Evolutionary conservation across 2,329 filamentous ascomycete genomes (phyloP).

Genomic region (Alternaria dauci): DNA sequence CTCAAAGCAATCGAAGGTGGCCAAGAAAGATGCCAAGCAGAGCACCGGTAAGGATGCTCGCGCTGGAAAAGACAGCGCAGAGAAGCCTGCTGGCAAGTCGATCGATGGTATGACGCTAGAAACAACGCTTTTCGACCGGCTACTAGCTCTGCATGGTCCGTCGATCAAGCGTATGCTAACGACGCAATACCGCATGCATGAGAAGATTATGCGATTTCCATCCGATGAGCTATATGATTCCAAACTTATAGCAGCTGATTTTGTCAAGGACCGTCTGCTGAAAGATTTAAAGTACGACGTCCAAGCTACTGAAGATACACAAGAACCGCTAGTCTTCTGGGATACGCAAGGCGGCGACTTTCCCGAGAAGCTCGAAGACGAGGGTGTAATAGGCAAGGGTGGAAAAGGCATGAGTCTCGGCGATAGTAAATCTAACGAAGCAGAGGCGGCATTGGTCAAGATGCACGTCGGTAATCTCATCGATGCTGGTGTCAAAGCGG

Average conservation of each 20-base stretch:
- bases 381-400: conserved; percentile 62
- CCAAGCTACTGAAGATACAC: conserved; percentile 82
- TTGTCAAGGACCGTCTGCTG: conserved; percentile 77
- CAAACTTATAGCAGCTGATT: conserved; percentile 80
- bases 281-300: conserved; percentile 81
- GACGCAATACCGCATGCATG: conserved; percentile 98
- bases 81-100: conserved; percentile 47
- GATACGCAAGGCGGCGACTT: conserved; percentile 97
- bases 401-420: conserved; percentile 63
- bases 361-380: conserved; percentile 80
- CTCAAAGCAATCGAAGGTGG: conserved; percentile 49
- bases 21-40: conserved; percentile 43
- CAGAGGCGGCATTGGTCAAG: conserved; percentile 83
- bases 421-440: conserved; percentile 90
- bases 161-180: conserved; percentile 93
- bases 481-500: conserved; percentile 78
- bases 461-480: conserved; percentile 79
- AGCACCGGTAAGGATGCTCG: conserved; percentile 54
- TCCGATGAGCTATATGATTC: conserved; percentile 87
- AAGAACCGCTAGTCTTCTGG: conserved; percentile 87
- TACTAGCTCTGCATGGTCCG: conserved; percentile 81
- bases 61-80: conserved; percentile 34
- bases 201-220: conserved; percentile 93
- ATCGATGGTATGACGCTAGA: conserved; percentile 70
- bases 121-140: conserved; percentile 89